phyloP scores from a whole-genome alignment of 2,329 filamentous ascomycete species.

The Pseudocercospora fijiensis region DNA sequence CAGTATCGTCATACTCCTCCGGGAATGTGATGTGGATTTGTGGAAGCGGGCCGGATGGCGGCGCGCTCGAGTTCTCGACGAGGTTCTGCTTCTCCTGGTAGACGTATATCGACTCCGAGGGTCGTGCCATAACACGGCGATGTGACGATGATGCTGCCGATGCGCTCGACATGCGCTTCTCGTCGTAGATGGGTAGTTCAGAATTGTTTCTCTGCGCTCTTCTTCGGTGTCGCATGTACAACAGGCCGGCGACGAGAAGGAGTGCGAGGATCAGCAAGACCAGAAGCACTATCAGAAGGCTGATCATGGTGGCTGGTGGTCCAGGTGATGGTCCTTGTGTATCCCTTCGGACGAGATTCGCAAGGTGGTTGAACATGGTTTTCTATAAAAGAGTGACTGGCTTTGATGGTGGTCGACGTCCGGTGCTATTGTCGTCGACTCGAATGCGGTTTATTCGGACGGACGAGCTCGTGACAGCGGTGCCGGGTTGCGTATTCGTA shows the following conservation, averaged over 20 bases:
- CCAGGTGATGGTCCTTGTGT: conserved; percentile 36
- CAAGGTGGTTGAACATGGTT: conserved; percentile 42
- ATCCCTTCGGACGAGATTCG: conserved; percentile 53
- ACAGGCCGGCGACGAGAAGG: conserved; percentile 64
- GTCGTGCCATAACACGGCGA: conserved; percentile 58
- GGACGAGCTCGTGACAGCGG: background rate
- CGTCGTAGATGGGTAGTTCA: conserved; percentile 69
- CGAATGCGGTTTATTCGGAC: background rate
- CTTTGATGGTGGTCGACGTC: background rate
- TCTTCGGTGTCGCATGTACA: conserved; percentile 70
- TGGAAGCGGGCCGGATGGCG: conserved; percentile 76
- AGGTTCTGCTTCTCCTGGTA: conserved; percentile 78
- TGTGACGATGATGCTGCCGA: conserved; percentile 46
- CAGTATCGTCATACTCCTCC: conserved; percentile 82
- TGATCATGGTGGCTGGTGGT: conserved; percentile 63
- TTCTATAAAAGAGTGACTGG: background rate
- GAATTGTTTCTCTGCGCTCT: conserved; percentile 49
- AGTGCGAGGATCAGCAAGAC: conserved; percentile 73
- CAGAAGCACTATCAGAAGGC: conserved; percentile 76
- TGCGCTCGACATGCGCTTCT: conserved; percentile 51
- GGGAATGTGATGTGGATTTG: conserved; percentile 99
- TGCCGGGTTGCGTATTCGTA: conserved; percentile 1
- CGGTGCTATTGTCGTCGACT: background rate
- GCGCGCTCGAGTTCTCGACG: conserved; percentile 70
- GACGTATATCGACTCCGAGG: conserved; percentile 67